Percentiles rank a stretch among this genome's conserved stretches.
phyloP scores from a whole-genome alignment of 352 stramenopile species.

The Phytophthora cryptogea region DNA sequence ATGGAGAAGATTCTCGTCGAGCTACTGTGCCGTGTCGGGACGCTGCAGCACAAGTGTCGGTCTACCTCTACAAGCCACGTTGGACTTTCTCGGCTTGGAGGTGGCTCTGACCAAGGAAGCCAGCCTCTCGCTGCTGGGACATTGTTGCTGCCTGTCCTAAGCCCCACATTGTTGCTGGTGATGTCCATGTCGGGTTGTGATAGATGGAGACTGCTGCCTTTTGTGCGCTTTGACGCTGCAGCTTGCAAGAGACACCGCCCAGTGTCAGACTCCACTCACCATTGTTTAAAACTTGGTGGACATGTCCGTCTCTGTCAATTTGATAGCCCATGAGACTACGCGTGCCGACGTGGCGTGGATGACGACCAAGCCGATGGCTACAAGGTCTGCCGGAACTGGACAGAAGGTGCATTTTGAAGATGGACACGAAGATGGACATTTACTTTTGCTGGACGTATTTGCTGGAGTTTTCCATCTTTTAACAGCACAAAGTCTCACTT shows the following conservation, averaged over 20 bases:
- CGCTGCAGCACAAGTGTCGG: slow-evolving; percentile 4
- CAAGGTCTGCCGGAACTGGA: slow-evolving; percentile 7
- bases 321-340: background rate
- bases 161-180: slow-evolving; percentile 8
- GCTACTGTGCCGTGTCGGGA: slow-evolving; percentile 1
- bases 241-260: background rate
- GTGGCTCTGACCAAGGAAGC: slow-evolving; percentile 1
- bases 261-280: background rate
- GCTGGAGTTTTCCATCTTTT: background rate
- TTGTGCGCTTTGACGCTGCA: background rate
- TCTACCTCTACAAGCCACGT: slow-evolving; percentile 4
- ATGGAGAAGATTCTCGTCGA: slow-evolving; percentile 3
- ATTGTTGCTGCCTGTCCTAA: slow-evolving; percentile 14
- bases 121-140: slow-evolving; percentile 13
- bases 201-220: slow-evolving; percentile 17
- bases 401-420: slow-evolving; percentile 12
- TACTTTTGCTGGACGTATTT: slow-evolving; percentile 10
- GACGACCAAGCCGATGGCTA: background rate
- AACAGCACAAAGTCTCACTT: background rate
- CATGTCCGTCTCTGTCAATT: no score
- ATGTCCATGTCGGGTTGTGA: slow-evolving; percentile 15
- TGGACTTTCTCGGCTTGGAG: slow-evolving; percentile 26
- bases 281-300: background rate
- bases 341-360: background rate
- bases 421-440: slow-evolving; percentile 4